Conservation (phyloP, 805 yeast species). For the Teunomyces atbi region DNA sequence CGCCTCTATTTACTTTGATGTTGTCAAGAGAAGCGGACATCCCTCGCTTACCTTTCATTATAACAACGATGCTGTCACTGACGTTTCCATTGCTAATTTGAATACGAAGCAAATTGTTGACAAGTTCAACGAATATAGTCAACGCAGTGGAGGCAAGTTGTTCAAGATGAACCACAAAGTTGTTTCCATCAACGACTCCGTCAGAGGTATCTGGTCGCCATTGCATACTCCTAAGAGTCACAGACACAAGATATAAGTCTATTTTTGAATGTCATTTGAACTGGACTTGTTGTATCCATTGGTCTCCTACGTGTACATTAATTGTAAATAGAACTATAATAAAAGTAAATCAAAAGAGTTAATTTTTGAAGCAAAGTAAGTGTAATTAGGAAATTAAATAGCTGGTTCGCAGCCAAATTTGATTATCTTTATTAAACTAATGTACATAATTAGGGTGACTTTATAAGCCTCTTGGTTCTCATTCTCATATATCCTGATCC, state of each 20-base stretch:
- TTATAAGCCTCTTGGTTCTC: not conserved
- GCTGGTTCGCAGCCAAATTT: not conserved
- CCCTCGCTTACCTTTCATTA: constrained; percentile 57
- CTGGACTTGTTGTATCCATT: not conserved
- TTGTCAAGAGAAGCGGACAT: constrained; percentile 74
- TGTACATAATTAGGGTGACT: not conserved
- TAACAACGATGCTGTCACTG: constrained; percentile 29
- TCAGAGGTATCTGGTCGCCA: constrained; percentile 98
- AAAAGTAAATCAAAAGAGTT: not conserved
- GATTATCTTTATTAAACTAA: not conserved
- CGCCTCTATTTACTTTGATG: constrained; percentile 69
- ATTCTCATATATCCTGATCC: not conserved
- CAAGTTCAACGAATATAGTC: constrained; percentile 62
- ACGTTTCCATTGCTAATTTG: constrained; percentile 76
- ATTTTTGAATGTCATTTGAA: not conserved
- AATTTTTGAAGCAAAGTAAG: not conserved
- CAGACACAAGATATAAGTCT: constrained; percentile 36
- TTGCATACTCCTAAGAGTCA: constrained; percentile 60
- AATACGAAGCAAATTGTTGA: constrained; percentile 58
- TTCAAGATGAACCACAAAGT: constrained; percentile 71
- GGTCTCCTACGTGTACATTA: not conserved
- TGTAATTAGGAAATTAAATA: not conserved
- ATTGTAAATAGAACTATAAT: constrained; percentile 5
- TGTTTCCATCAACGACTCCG: constrained; percentile 72
- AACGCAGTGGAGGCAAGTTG: constrained; percentile 66